phyloP scores from a whole-genome alignment of 495 filamentous ascomycete species.

The Hypoxylon lenormandii region DNA sequence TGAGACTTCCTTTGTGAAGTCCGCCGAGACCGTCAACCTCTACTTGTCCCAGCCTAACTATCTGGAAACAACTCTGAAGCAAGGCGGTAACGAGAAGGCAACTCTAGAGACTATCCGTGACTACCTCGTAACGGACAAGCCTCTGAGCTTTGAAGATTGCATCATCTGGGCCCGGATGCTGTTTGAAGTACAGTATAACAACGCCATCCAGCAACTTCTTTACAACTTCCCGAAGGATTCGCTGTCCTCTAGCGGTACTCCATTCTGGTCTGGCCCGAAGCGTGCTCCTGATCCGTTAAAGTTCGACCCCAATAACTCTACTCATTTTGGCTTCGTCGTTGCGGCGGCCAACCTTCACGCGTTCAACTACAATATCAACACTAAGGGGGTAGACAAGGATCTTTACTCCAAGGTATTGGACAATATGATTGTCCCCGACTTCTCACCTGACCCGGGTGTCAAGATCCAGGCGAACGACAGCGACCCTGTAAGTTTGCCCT shows the following conservation, averaged over 20 bases:
- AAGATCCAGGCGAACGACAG: conserved; percentile 97
- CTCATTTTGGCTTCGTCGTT: conserved; percentile 86
- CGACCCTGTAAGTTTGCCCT: conserved; percentile 72
- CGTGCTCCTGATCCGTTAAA: conserved; percentile 91
- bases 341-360: conserved; percentile 93
- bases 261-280: conserved; percentile 99
- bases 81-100: conserved; percentile 94
- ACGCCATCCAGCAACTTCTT: conserved; percentile 93
- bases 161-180: conserved; percentile 91
- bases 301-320: conserved; percentile 84
- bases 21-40: conserved; percentile 92
- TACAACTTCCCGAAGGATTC: conserved; percentile 99
- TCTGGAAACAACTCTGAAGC: conserved; percentile 87
- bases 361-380: conserved; percentile 96
- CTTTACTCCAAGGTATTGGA: conserved; percentile 83
- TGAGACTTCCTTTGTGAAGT: conserved; percentile 90
- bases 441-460: conserved; percentile 87
- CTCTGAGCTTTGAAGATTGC: conserved; percentile 93
- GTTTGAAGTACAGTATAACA: conserved; percentile 97
- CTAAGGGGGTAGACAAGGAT: conserved; percentile 73
- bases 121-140: conserved; percentile 92
- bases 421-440: conserved; percentile 96
- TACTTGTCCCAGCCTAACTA: conserved; percentile 94
- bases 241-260: conserved; percentile 83
- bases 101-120: conserved; percentile 90